Conservation (phyloP, 306 rosid species). For the Fragaria ananassa region DNA sequence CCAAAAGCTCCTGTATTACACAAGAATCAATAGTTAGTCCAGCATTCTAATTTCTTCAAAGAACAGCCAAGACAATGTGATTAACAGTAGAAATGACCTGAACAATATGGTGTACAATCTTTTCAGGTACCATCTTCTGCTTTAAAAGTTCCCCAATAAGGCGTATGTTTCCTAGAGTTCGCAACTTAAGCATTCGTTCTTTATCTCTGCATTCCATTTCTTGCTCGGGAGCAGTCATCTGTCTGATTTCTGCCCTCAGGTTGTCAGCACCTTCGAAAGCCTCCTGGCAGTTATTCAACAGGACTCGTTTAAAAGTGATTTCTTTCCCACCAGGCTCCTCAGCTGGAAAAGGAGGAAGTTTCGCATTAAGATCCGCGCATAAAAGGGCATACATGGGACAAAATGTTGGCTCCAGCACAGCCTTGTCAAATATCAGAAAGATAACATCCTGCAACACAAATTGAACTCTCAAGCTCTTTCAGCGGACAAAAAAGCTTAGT, state of each 20-base stretch:
- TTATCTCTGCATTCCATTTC: constrained; percentile 39
- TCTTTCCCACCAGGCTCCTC: constrained; percentile 37
- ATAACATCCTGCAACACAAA: constrained; percentile 33
- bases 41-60: neutral
- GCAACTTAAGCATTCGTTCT: constrained; percentile 38
- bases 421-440: constrained; percentile 40
- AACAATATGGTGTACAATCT: constrained; percentile 46
- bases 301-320: constrained; percentile 37
- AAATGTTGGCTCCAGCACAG: constrained; percentile 45
- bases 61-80: neutral
- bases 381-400: constrained; percentile 45
- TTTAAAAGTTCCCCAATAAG: constrained; percentile 46
- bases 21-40: constrained; percentile 11
- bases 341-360: constrained; percentile 36
- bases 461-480: constrained; percentile 2
- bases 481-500: neutral
- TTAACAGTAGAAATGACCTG: constrained; percentile 25
- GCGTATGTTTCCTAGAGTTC: constrained; percentile 44
- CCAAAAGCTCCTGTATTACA: constrained; percentile 33
- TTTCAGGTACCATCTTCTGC: constrained; percentile 43
- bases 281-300: constrained; percentile 41
- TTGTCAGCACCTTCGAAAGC: constrained; percentile 43
- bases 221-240: constrained; percentile 39
- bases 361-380: constrained; percentile 39
- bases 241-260: constrained; percentile 37